A percentile compares a stretch with the other conserved stretches of the same genome.
Evolutionary conservation across 352 stramenopile species (phyloP).

Genomic region (Thraustochytrium striatum): DNA sequence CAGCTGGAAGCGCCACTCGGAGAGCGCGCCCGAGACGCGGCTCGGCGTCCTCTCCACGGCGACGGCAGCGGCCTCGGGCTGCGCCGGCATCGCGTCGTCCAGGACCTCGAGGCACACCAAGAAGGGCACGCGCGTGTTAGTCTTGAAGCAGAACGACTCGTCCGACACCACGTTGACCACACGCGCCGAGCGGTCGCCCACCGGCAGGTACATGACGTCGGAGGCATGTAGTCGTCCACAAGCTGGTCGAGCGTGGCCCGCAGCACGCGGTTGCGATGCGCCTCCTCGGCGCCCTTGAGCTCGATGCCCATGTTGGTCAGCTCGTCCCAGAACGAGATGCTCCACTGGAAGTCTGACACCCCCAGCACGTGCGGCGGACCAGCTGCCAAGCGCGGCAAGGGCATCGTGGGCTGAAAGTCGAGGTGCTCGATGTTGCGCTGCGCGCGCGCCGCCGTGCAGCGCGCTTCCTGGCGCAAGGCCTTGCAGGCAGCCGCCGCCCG

Average conservation of each 20-base stretch:
- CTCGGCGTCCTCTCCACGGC: neutral
- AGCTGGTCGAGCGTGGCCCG: neutral
- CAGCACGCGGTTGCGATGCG: slow-evolving; percentile 3
- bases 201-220: slow-evolving; percentile 26
- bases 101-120: slow-evolving; percentile 35
- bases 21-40: neutral
- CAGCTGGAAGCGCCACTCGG: neutral
- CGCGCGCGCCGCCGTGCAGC: neutral
- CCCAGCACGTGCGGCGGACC: slow-evolving; percentile 34
- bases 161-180: slow-evolving; percentile 5
- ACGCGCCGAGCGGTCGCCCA: slow-evolving; percentile 1
- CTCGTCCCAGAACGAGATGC: slow-evolving; percentile 22
- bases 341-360: slow-evolving; percentile 16
- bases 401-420: slow-evolving; percentile 8
- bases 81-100: slow-evolving; percentile 1
- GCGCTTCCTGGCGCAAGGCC: neutral
- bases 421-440: neutral
- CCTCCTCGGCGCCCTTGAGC: neutral
- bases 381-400: neutral
- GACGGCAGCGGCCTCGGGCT: neutral
- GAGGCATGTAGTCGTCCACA: neutral
- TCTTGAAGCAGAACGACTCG: slow-evolving; percentile 47
- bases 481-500: neutral
- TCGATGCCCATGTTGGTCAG: slow-evolving; percentile 31
- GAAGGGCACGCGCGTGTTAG: slow-evolving; percentile 30